phyloP scores from a whole-genome alignment of 2,329 filamentous ascomycete genomes.

The Exophiala oligosperma region DNA sequence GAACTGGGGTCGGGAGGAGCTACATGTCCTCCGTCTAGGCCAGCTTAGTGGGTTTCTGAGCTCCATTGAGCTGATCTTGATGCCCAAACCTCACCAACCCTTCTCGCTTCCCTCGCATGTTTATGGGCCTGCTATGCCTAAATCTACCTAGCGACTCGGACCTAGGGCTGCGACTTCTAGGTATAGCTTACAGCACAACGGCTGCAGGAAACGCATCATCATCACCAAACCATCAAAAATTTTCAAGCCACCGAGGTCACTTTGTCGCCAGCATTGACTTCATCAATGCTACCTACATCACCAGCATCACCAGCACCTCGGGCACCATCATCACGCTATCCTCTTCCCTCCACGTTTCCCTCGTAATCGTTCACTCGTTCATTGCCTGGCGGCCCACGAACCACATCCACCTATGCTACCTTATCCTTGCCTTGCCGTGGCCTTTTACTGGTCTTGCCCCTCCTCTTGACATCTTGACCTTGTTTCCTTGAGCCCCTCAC shows the following conservation, averaged over 20 bases:
- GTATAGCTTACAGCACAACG: no score
- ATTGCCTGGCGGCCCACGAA: neutral
- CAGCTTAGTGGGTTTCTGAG: no score
- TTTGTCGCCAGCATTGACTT: neutral
- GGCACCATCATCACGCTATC: neutral
- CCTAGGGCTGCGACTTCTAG: no score
- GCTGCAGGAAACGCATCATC: no score
- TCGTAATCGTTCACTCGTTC: neutral
- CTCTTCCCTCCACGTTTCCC: neutral
- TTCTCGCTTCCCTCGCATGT: no score
- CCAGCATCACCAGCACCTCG: neutral
- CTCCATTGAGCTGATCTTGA: no score
- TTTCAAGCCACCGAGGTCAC: slow-evolving; percentile 4
- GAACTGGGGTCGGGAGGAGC: no score
- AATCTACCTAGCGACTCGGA: no score
- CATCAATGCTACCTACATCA: slow-evolving; percentile 1
- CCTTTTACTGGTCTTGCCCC: slow-evolving; percentile 9
- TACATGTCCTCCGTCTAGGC: no score
- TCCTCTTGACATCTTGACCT: slow-evolving; percentile 5
- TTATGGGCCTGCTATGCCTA: no score
- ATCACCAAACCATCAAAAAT: neutral
- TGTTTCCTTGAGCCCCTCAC: slow-evolving; percentile 16
- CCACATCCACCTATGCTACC: neutral
- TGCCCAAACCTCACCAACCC: no score
- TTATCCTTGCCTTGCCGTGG: neutral